Percentiles rank a stretch among this genome's conserved stretches.
These are phyloP conservation scores for Angomonas ambiguus DNA, from an alignment of 208 protist species.

Conservation along the genomic window DNA sequence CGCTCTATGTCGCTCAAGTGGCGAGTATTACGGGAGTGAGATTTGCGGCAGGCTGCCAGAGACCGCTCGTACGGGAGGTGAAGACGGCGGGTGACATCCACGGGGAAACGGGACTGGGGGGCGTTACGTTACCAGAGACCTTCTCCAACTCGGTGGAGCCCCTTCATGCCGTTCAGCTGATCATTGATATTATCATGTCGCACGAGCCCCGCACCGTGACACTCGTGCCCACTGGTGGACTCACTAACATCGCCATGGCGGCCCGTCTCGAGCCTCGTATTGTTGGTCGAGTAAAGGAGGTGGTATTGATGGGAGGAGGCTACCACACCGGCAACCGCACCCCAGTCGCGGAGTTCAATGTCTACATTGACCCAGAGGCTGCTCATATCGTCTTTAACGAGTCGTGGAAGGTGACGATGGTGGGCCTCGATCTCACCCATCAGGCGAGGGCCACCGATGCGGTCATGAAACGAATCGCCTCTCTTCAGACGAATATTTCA, in stretches of 20 bases:
- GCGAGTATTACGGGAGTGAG: conserved; percentile 29
- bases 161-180: conserved; percentile 48
- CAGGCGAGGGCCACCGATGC: conserved; percentile 49
- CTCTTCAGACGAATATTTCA: conserved; percentile 30
- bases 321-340: conserved; percentile 48
- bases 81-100: conserved; percentile 58
- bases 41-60: conserved; percentile 39
- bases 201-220: conserved; percentile 51
- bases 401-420: conserved; percentile 62
- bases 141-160: conserved; percentile 27
- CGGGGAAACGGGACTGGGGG: conserved; percentile 64
- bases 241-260: conserved; percentile 86
- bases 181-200: conserved; percentile 52
- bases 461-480: conserved; percentile 35
- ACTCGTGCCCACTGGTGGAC: conserved; percentile 52
- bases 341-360: conserved; percentile 80
- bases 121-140: conserved; percentile 19
- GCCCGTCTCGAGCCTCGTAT: conserved; percentile 61
- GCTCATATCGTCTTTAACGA: conserved; percentile 75
- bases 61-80: conserved; percentile 39
- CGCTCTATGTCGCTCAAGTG: conserved; percentile 33
- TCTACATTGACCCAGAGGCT: conserved; percentile 66
- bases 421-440: conserved; percentile 79
- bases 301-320: conserved; percentile 79
- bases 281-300: conserved; percentile 59